Conservation (phyloP, 2,329 filamentous ascomycete species). For the Phialophora chinensis region DNA sequence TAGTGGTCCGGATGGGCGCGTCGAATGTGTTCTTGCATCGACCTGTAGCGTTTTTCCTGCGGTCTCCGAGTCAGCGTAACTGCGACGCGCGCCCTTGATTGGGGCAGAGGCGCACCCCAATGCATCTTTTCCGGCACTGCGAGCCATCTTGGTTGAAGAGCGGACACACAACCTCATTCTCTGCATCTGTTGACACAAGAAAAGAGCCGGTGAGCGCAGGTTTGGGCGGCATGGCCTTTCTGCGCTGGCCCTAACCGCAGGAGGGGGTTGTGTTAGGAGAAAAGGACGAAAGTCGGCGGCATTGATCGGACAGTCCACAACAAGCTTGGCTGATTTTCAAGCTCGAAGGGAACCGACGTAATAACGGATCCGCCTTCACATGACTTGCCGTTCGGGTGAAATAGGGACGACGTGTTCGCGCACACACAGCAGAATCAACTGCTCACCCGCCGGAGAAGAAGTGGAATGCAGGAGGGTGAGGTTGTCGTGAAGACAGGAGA, state of each 20-base stretch:
- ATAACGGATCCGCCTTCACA: slow-evolving; percentile 33
- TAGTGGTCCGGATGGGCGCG: slow-evolving; percentile 96
- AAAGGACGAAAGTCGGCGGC: slow-evolving; percentile 35
- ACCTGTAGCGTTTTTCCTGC: slow-evolving; percentile 94
- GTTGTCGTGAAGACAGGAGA: slow-evolving; percentile 6
- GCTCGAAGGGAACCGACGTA: slow-evolving; percentile 32
- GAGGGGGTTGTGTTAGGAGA: slow-evolving; percentile 30
- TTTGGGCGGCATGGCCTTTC: slow-evolving; percentile 80
- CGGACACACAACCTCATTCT: slow-evolving; percentile 96
- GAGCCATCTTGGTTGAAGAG: slow-evolving; percentile 95
- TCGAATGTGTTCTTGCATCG: slow-evolving; percentile 99
- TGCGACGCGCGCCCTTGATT: slow-evolving; percentile 30
- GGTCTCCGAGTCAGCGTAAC: slow-evolving; percentile 43
- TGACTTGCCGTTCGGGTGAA: slow-evolving; percentile 27
- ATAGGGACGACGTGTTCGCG: slow-evolving; percentile 14
- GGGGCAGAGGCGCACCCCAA: slow-evolving; percentile 69
- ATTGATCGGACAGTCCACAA: slow-evolving; percentile 37
- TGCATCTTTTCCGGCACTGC: slow-evolving; percentile 94
- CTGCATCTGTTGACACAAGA: slow-evolving; percentile 80
- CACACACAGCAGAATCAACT: slow-evolving; percentile 19
- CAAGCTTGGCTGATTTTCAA: slow-evolving; percentile 34
- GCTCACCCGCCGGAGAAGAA: slow-evolving; percentile 3
- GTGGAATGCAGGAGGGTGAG: slow-evolving; percentile 2
- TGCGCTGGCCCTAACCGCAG: slow-evolving; percentile 33
- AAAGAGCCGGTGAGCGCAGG: slow-evolving; percentile 87